Conservation (phyloP, 2,329 filamentous ascomycete genomes). For the Clonostachys solani region DNA sequence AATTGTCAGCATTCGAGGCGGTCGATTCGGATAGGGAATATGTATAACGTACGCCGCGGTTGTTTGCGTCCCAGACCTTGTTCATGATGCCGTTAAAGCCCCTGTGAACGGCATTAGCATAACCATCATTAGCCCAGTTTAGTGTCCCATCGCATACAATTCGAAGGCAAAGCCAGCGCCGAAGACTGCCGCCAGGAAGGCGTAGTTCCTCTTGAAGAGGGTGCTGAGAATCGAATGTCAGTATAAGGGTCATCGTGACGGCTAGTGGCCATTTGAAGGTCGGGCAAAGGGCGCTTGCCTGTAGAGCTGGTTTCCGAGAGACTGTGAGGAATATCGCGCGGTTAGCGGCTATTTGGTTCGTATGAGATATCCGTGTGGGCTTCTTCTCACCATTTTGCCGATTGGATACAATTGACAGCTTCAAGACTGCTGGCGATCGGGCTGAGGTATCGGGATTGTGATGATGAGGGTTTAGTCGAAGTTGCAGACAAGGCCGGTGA, state of each 20-base stretch:
- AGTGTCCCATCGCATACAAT: constrained; percentile 60
- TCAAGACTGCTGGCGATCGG: neutral
- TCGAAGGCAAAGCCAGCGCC: constrained; percentile 84
- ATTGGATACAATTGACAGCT: constrained; percentile 7
- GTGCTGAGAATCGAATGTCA: constrained; percentile 47
- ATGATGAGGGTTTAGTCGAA: neutral
- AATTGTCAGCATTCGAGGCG: no score
- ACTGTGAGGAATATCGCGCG: constrained; percentile 21
- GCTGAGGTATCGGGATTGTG: constrained; percentile 1
- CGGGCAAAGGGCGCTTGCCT: constrained; percentile 24
- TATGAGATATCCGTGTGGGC: neutral
- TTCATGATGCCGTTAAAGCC: constrained; percentile 79
- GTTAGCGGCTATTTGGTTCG: constrained; percentile 20
- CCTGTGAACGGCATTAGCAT: constrained; percentile 40
- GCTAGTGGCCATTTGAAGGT: constrained; percentile 7
- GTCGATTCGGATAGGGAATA: neutral
- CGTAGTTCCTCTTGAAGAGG: constrained; percentile 80
- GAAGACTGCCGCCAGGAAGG: constrained; percentile 87
- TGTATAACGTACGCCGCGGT: constrained; percentile 74
- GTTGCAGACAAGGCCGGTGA: neutral
- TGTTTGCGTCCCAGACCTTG: constrained; percentile 84
- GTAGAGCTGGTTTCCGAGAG: constrained; percentile 30
- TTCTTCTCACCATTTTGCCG: constrained; percentile 30
- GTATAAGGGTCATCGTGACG: constrained; percentile 8
- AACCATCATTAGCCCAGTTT: neutral